Evolutionary conservation across 2,329 filamentous ascomycete genomes (phyloP), one percentile per base, ranked within the genome.

Genomic region (Sphaerostilbella broomeana): DNA sequence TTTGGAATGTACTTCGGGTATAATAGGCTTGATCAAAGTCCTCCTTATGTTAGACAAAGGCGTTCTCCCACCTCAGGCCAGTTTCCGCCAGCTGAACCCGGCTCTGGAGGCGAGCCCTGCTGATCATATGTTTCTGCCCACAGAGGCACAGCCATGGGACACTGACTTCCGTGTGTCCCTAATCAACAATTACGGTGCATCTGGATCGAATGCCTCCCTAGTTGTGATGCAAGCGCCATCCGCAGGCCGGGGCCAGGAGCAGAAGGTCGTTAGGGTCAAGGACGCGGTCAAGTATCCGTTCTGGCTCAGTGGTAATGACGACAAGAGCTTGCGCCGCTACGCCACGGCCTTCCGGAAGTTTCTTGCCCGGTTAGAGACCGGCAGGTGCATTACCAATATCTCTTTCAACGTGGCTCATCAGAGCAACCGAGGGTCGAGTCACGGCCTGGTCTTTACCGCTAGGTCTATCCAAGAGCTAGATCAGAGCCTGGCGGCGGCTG

Each of bases 11-110:
- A 47, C 51, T 0, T 68, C 65, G 0, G 69, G 70, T 18, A 63
- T 72, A 17, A 61, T 64, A 1, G 62, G 62, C 4, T 52, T 73
- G 16, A 67, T 73, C 45, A 74, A 74, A 51, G 62, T 66, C 0
- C 61, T 67, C 1, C 47, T 73, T 37, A 69, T 68, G 59, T 56
- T 73, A 26, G 33, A 43, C 4, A 38, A 42, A 2, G 37, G 44
- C 2, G 18, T 19, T 4, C 53, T 66, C 5, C 57, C 62, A 0
- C 47, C 56, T 0, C 62, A 66, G 38, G 53, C 60, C 5, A 59
- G 55, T 41, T 61, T 61, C 42, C 26, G 24, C 1, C 49, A 30
- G 0, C 36, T 62, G 1, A 63, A 56, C 31, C 61, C 42, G 5
- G n/a, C 30, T 1, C 47, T 60, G 18, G 30, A 47, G 0, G 35